phyloP scores from a whole-genome alignment of 306 rosid genomes.

The Trifolium repens region DNA sequence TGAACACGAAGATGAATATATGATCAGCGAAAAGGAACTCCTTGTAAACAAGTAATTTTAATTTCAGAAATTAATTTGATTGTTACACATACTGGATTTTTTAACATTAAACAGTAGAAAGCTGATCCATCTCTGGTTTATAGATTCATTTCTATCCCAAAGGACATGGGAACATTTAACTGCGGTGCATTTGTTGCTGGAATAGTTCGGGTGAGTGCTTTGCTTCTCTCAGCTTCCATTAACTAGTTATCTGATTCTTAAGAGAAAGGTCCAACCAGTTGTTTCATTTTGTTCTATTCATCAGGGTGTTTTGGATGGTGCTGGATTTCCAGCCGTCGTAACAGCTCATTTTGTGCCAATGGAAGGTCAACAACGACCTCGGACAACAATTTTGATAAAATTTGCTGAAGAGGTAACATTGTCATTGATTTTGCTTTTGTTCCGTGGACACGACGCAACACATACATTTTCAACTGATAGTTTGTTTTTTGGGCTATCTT shows the following conservation, averaged over 20 bases:
- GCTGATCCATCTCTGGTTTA: slow-evolving; percentile 44
- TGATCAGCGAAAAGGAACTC: slow-evolving; percentile 98
- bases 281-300: slow-evolving; percentile 39
- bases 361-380: slow-evolving; percentile 96
- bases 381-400: slow-evolving; percentile 95
- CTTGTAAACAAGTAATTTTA: slow-evolving; percentile 82
- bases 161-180: slow-evolving; percentile 98
- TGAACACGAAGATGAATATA: slow-evolving; percentile 98
- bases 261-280: slow-evolving; percentile 37
- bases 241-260: slow-evolving; percentile 27
- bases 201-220: slow-evolving; percentile 80
- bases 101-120: slow-evolving; percentile 21
- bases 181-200: slow-evolving; percentile 99
- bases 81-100: slow-evolving; percentile 11
- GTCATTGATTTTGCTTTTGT: slow-evolving; percentile 24
- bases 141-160: slow-evolving; percentile 95
- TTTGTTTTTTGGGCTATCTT: slow-evolving; percentile 36
- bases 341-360: slow-evolving; percentile 99
- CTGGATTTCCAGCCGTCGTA: slow-evolving; percentile 98
- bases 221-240: slow-evolving; percentile 19
- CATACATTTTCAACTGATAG: slow-evolving; percentile 16
- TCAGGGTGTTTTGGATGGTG: slow-evolving; percentile 87
- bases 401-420: slow-evolving; percentile 83
- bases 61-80: not conserved
- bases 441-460: not conserved